Base-by-base conservation (phyloP, 345 rosid species). In the Angophora floribunda region DNA sequence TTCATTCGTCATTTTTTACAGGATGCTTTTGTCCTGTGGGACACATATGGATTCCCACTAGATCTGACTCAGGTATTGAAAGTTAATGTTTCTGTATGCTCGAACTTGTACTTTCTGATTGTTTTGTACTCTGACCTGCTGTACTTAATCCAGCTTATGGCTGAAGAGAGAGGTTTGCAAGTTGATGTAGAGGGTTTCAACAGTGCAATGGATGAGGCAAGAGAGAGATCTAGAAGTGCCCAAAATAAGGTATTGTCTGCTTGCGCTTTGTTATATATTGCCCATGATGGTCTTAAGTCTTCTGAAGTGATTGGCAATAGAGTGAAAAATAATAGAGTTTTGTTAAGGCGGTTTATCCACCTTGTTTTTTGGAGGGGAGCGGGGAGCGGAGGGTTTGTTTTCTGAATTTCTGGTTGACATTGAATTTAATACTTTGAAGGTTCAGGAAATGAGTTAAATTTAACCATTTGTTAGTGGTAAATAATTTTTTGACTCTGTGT, bases 1-100 rank as follows among this genome's bases (percentile, higher is more conserved):
- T 28, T 32, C 9, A 86, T 41, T 85, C 24, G 65, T 61, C 86
- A 51, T 52, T 85, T 86, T 86, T 90, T 94, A 92, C 96, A 97
- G 99, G 99, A 96, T 91, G 99, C 99, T 88, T 97, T 98, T 93
- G 87, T 97, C 92, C 91, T 98, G 90, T 98, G 99, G 99, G 99
- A 97, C 87, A 98, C 98, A 53, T 98, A 92, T 94, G 99, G 99
- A 89, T 98, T 98, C 92, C 98, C 99, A 32, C 86, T 98, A 92
- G 99, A 98, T 93, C 92, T 98, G 90, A 98, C 99, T 89, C 98
- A 97, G 98, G 99, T 97, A 94, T 49, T 57, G 28, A 11, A 11
- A 32, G 28, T 86, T 32, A 87, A 86, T 57, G 51, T 15, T 90
- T 82, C 44, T 89, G n/a, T 70, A 24, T 26, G 30, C 49, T 61